These are phyloP conservation scores for Mytilinidion resinicola DNA, from an alignment of 495 filamentous ascomycete genomes.

Conservation along the genomic window DNA sequence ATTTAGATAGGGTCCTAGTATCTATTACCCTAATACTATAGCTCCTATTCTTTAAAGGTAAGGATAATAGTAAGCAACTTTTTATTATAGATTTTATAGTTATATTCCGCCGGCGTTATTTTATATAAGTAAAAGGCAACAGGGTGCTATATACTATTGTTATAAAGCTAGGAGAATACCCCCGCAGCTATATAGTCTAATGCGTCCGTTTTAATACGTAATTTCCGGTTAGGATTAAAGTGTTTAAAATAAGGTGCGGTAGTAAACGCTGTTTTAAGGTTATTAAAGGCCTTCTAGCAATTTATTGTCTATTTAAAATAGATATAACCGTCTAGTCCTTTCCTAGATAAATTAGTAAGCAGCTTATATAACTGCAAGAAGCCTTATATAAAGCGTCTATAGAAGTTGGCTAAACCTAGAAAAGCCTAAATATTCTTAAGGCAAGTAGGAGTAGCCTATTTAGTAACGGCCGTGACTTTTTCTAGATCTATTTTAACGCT, in stretches of 20 bases:
- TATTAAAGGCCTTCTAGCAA: too few relatives aligned
- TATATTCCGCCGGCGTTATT: slow-evolving; percentile 25
- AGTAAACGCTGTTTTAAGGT: slow-evolving; percentile 32
- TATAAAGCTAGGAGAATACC: slow-evolving; percentile 10
- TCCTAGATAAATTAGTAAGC: too few relatives aligned
- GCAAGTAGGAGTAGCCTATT: slow-evolving; percentile 8
- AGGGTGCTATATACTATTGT: slow-evolving; percentile 8
- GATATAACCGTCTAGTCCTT: too few relatives aligned
- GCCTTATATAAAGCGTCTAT: slow-evolving; percentile 19
- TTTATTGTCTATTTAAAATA: too few relatives aligned
- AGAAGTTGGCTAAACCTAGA: slow-evolving; percentile 26
- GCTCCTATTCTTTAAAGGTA: slow-evolving; percentile 18
- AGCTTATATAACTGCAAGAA: slow-evolving; percentile 3
- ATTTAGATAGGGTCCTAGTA: too few relatives aligned
- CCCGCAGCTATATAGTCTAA: slow-evolving; percentile 23
- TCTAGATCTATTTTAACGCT: slow-evolving; percentile 30
- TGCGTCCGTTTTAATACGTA: slow-evolving; percentile 27
- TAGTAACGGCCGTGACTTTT: slow-evolving; percentile 15
- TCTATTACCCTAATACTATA: not conserved
- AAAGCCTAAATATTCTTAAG: slow-evolving; percentile 20
- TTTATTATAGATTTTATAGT: slow-evolving; percentile 33
- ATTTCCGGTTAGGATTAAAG: slow-evolving; percentile 22
- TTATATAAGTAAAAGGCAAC: slow-evolving; percentile 30
- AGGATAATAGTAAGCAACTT: slow-evolving; percentile 36
- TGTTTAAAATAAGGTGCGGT: slow-evolving; percentile 23